Percentiles rank a stretch among this genome's conserved stretches.
phyloP scores from a whole-genome alignment of 2,329 filamentous ascomycete genomes.

The Mycosphaerella arachidis region DNA sequence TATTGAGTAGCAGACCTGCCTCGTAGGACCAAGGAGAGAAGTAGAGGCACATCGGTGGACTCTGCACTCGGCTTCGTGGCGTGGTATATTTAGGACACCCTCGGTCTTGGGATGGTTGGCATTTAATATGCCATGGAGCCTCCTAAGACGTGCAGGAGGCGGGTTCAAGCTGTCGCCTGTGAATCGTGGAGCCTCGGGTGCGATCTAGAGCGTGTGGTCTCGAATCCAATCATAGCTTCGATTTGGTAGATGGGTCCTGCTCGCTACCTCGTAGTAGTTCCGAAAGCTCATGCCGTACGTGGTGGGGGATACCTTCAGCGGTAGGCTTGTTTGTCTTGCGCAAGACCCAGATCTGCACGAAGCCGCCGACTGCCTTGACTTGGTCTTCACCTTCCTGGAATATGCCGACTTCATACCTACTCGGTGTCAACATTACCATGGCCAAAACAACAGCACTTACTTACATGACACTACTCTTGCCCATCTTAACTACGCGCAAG shows the following conservation, averaged over 20 bases:
- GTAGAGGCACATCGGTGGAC: too few species aligned
- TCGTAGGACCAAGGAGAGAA: too few species aligned
- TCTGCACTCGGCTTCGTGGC: too few species aligned
- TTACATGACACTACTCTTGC: constrained; percentile 73
- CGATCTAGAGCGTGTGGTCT: too few species aligned
- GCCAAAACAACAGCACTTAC: not conserved
- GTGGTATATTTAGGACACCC: too few species aligned
- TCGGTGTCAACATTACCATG: not conserved
- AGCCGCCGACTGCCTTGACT: constrained; percentile 57
- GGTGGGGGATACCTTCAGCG: constrained; percentile 57
- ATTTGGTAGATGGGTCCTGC: constrained; percentile 19
- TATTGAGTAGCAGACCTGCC: too few species aligned
- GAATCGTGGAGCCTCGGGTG: not conserved
- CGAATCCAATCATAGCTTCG: constrained; percentile 15
- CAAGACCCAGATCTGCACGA: constrained; percentile 41
- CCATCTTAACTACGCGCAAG: constrained; percentile 76
- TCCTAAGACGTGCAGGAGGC: too few species aligned
- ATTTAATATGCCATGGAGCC: too few species aligned
- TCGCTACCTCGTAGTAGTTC: constrained; percentile 27
- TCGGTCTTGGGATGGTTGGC: too few species aligned
- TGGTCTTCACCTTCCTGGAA: constrained; percentile 70
- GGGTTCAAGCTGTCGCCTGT: too few species aligned
- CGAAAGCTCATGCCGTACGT: constrained; percentile 47
- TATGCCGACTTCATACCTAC: constrained; percentile 73
- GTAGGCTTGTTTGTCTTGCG: constrained; percentile 65